Conservation (phyloP, 805 yeast genomes). For the Metschnikowia aberdeeniae region DNA sequence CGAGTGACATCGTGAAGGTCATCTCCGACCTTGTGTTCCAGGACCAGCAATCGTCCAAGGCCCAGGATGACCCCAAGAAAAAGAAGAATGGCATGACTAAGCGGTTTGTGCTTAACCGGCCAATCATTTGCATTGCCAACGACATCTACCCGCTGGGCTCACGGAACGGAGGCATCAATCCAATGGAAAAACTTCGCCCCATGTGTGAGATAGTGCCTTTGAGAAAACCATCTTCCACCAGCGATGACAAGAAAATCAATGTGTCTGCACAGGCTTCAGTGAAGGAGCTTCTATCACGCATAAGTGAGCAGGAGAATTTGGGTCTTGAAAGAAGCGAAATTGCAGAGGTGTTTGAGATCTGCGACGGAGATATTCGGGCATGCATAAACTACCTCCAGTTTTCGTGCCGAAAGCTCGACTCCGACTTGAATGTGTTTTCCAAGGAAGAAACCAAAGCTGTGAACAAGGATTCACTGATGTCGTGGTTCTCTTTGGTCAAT, state of each 20-base stretch:
- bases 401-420: conserved; percentile 22
- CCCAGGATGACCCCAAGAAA: conserved; percentile 12
- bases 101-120: conserved; percentile 55
- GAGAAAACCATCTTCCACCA: conserved; percentile 43
- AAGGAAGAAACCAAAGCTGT: conserved; percentile 1
- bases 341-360: conserved; percentile 60
- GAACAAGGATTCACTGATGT: conserved; percentile 56
- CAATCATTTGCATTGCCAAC: conserved; percentile 89
- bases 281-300: conserved; percentile 41
- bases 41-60: conserved; percentile 34
- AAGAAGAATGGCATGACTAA: conserved; percentile 28
- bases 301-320: conserved; percentile 52
- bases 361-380: conserved; percentile 82
- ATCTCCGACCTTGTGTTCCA: conserved; percentile 58
- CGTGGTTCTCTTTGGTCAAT: conserved; percentile 67
- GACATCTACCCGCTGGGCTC: conserved; percentile 53
- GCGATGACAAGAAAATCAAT: conserved; percentile 22
- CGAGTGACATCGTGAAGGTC: conserved; percentile 35
- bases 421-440: conserved; percentile 4
- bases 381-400: conserved; percentile 84
- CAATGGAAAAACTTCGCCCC: conserved; percentile 70
- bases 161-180: conserved; percentile 35
- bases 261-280: conserved; percentile 30
- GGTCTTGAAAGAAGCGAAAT: conserved; percentile 46
- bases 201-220: conserved; percentile 69